Evolutionary conservation across 2,329 filamentous ascomycete species (phyloP), one percentile per base, ranked within the genome.

Genomic region (Xenoacremonium recifei): DNA sequence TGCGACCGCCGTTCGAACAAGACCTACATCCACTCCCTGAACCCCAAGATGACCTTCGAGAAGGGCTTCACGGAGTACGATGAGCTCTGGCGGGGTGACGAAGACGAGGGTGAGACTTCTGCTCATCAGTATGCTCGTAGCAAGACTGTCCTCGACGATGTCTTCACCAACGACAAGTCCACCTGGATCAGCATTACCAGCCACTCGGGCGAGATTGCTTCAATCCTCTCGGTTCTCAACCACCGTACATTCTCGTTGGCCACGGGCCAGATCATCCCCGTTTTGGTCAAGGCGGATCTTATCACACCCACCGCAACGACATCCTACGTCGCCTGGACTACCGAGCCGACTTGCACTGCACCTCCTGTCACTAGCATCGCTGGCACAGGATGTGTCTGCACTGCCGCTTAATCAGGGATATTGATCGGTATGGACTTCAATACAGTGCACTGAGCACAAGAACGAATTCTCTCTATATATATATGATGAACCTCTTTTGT

Each of bases 211-310:
- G 73, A 79, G 54, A 80, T 82, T 50, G 56, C 55, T 10, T 70
- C 65, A 40, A 62, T 80, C 18, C 68, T 83, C 3, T 55, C 67
- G 38, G 80, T 80, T 0, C 63, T 87, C 4, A 74, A 75, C 37
- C 84, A 88, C 54, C 73, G 75, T n/a, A 49, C 64, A 3, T 88
- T 87, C 58, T 61, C 67, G 3, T 67, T 88, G 11, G 70, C 69
- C n/a, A 89, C 85, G 0, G 84, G 85, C 7, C 76, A 81, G 43
- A 76, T 84, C 6, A 83, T 88, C 20, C 83, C 84, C 0, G 80
- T 85, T 3, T 70, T 88, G 2, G 76, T 88, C 23, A 80, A 77
- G 62, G 81, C 77, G 1, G 71, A 77, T 51, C 74, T 68, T 32
- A 43, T 68, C 1, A 35, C 45, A 5, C 48, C 56, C n/a, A 47